Percentiles rank a stretch among this genome's conserved stretches.
These are phyloP conservation scores for Trifolium dubium DNA, from an alignment of 306 rosid genomes.

Conservation along the genomic window DNA sequence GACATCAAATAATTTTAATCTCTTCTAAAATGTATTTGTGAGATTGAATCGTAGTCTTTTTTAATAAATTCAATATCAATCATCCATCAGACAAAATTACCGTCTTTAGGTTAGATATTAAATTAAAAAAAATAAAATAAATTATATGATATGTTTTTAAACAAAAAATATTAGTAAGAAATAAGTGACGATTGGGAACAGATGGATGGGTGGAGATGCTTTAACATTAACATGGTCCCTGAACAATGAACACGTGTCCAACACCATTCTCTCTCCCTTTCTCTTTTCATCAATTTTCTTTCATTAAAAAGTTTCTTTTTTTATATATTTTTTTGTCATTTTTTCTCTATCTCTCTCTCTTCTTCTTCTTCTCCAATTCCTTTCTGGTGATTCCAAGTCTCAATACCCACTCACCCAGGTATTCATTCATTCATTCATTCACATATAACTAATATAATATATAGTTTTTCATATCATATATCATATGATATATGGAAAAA, in stretches of 20 bases:
- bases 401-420: constrained; percentile 37
- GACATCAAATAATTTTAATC: no score
- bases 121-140: no score
- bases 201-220: constrained; percentile 68
- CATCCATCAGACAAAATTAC: no score
- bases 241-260: constrained; percentile 63
- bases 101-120: no score
- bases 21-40: no score
- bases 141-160: no score
- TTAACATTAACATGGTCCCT: constrained; percentile 41
- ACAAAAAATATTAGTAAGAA: neutral
- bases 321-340: neutral
- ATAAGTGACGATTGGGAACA: constrained; percentile 1
- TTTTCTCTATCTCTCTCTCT: constrained; percentile 26
- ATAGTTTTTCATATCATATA: neutral
- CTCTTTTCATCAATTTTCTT: constrained; percentile 10
- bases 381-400: constrained; percentile 17
- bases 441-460: neutral
- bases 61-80: no score
- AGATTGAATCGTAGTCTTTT: no score
- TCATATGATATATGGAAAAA: neutral
- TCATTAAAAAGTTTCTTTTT: constrained; percentile 21
- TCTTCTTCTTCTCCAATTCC: constrained; percentile 19
- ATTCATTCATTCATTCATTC: neutral
- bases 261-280: constrained; percentile 26